Conservation (phyloP, 371 early-diverging fungal genomes). For the Mucor indicus region DNA sequence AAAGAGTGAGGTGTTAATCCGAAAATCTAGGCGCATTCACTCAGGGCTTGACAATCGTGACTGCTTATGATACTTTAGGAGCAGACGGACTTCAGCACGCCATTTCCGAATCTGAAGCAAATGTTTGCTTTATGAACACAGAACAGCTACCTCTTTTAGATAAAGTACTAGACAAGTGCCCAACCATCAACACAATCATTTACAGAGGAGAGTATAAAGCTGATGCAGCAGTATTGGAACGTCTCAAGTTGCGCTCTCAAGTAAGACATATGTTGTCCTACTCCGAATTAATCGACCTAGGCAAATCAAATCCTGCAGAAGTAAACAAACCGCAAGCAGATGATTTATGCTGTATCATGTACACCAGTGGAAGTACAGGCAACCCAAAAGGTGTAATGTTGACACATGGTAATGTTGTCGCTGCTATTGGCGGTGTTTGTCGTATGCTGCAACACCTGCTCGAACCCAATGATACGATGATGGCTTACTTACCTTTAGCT, state of each 20-base stretch:
- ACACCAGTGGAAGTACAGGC: constrained; percentile 85
- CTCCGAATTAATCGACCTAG: constrained; percentile 61
- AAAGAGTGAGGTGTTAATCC: too few species aligned
- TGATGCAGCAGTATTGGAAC: constrained; percentile 13
- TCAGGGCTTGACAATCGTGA: constrained; percentile 68
- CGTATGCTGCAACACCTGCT: constrained; percentile 71
- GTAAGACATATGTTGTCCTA: constrained; percentile 32
- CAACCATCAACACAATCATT: constrained; percentile 64
- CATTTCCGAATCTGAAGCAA: constrained; percentile 65
- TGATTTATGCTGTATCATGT: constrained; percentile 82
- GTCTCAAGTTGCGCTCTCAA: constrained; percentile 6
- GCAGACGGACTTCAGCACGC: constrained; percentile 65
- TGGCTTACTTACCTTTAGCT: constrained; percentile 94
- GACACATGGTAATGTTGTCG: constrained; percentile 74
- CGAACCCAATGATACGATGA: constrained; percentile 69
- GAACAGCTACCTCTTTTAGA: constrained; percentile 60
- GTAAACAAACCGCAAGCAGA: constrained; percentile 51
- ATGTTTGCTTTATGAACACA: constrained; percentile 63
- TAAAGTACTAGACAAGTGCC: constrained; percentile 47
- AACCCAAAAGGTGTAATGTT: constrained; percentile 71
- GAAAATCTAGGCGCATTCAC: constrained; percentile 49
- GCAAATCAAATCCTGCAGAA: constrained; percentile 57
- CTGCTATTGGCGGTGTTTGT: constrained; percentile 75
- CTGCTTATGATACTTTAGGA: constrained; percentile 84
- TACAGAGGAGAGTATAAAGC: constrained; percentile 75